phyloP scores from a whole-genome alignment of 2,329 filamentous ascomycete species.

The Pseudogymnoascus sp. region DNA sequence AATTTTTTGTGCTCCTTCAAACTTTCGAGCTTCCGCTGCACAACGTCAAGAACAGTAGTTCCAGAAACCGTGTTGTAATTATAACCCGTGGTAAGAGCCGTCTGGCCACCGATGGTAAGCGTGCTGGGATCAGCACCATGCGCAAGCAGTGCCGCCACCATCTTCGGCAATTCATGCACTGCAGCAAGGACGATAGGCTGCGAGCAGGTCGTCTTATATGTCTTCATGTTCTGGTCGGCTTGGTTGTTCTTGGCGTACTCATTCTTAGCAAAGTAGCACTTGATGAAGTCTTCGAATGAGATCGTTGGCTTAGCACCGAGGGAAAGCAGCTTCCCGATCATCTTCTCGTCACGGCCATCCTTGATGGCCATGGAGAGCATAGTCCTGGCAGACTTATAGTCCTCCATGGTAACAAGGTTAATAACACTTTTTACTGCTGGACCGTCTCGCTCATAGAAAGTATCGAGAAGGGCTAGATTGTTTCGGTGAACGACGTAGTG shows the following conservation, averaged over 20 bases:
- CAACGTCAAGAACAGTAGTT: constrained; percentile 52
- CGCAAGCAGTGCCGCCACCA: constrained; percentile 47
- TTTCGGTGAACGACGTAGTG: constrained; percentile 54
- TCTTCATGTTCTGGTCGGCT: constrained; percentile 41
- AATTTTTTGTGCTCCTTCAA: constrained; percentile 32
- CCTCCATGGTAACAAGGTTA: constrained; percentile 51
- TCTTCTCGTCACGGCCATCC: constrained; percentile 41
- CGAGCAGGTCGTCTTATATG: constrained; percentile 41
- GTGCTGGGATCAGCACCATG: constrained; percentile 60
- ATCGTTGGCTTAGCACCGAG: constrained; percentile 54
- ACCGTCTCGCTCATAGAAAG: constrained; percentile 49
- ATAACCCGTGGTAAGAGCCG: constrained; percentile 29
- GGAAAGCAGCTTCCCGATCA: constrained; percentile 55
- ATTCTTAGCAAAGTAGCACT: constrained; percentile 41
- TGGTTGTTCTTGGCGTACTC: constrained; percentile 31
- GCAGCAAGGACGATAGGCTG: constrained; percentile 64
- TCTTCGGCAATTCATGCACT: constrained; percentile 40
- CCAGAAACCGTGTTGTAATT: constrained; percentile 26
- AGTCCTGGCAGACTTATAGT: constrained; percentile 29
- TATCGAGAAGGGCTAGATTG: constrained; percentile 41
- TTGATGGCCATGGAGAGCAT: constrained; percentile 55
- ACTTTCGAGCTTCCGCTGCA: constrained; percentile 43
- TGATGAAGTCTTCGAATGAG: constrained; percentile 58
- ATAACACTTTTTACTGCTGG: constrained; percentile 56
- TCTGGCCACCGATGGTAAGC: constrained; percentile 37